Conservation (phyloP, 1,284 basidiomycete species). For the Schizopora paradoxa region DNA sequence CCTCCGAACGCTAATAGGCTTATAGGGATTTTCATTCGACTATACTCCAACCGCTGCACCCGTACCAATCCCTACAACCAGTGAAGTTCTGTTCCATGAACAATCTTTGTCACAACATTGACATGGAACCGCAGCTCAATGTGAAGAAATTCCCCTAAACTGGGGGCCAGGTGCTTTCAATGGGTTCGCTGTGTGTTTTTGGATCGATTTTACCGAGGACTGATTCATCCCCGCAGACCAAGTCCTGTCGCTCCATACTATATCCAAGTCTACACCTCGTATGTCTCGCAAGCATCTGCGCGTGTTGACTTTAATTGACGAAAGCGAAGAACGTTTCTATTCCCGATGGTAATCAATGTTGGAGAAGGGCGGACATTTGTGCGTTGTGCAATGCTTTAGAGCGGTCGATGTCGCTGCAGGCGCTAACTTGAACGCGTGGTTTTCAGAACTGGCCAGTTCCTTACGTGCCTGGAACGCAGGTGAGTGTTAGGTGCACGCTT, state of each 20-base stretch:
- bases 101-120: conserved; percentile 8
- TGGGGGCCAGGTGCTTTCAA: conserved; percentile 13
- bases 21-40: conserved; percentile 50
- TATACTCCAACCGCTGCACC: conserved; percentile 37
- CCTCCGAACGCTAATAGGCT: no score
- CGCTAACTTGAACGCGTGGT: conserved; percentile 1
- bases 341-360: conserved; percentile 47
- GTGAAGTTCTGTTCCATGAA: conserved; percentile 27
- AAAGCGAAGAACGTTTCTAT: conserved; percentile 37
- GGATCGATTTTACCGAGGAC: background rate
- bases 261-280: conserved; percentile 60
- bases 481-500: conserved; percentile 21
- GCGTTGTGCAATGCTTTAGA: conserved; percentile 21
- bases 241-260: conserved; percentile 52
- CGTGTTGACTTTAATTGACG: background rate
- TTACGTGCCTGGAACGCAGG: conserved; percentile 50
- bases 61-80: conserved; percentile 43
- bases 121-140: conserved; percentile 39
- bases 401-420: background rate
- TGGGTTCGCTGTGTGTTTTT: conserved; percentile 4
- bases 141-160: conserved; percentile 40
- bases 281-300: conserved; percentile 22
- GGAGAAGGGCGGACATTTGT: conserved; percentile 45
- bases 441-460: conserved; percentile 51
- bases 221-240: conserved; percentile 32